Evolutionary conservation across 108 stramenopile genomes (phyloP), one percentile per base, ranked within the genome.

Genomic region (Nitzschia sp.): DNA sequence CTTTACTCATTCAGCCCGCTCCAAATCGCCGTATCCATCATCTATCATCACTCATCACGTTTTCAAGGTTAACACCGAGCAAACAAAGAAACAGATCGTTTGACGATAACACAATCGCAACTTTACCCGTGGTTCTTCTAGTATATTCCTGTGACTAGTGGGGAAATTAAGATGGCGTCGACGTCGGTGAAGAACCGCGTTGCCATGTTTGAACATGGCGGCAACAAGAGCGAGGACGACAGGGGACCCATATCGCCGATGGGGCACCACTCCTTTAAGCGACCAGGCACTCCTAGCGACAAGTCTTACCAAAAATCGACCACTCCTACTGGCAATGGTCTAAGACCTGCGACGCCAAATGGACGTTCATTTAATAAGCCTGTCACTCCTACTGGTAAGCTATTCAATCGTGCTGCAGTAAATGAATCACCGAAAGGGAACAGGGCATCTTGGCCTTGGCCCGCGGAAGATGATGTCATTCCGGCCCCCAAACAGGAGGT

Each of bases 111-210:
- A 28, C 11, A 15, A 13, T 29, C 5, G 16, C 56, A 13, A 29
- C 56, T 33, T 33, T 11, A 27, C 9, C n/a, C 19, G 6, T 41
- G 11, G 6, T 41, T 41, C 38, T 11, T 41, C 38, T 11, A 41
- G 38, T 13, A 6, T 6, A 6, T 13, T 41, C 38, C 38, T 13
- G 38, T 11, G 6, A 41, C 6, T 11, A 13, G 38, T 6, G 38
- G 6, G 38, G 38, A 41, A 41, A 41, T 5, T 35, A 33, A 41
- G 23, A 72, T 63, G 60, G 26, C 59, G 73, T 75, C 73, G 16
- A 53, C 66, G 16, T 74, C 73, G 58, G 73, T 75, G 52, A 75
- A 61, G 35, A 66, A 75, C 58, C 66, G 73, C 26, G 73, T 52
- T 1, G 57, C 58, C 3, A 67, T 75, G 73, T 75, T 75, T 50